Conservation (phyloP, 805 yeast genomes). For the Yarrowia sp. region DNA sequence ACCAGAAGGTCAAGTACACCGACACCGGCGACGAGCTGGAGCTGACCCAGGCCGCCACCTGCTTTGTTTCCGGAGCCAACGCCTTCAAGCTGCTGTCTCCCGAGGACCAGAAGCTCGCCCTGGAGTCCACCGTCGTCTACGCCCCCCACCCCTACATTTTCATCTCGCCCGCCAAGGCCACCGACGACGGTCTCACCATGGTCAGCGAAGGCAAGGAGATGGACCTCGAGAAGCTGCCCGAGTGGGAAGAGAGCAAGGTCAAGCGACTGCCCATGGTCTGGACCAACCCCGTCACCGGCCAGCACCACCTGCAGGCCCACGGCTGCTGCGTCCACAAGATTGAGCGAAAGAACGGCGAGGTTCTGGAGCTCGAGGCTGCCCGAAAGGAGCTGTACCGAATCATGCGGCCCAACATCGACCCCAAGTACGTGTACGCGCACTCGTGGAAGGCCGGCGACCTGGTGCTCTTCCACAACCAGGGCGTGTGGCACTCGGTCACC, state of each 20-base stretch:
- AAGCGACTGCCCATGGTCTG: constrained; percentile 85
- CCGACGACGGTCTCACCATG: constrained; percentile 87
- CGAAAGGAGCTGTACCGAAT: constrained; percentile 72
- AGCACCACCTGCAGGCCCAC: constrained; percentile 85
- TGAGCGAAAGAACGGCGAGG: constrained; percentile 62
- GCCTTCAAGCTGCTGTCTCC: constrained; percentile 72
- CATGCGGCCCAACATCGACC: constrained; percentile 86
- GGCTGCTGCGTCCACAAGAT: constrained; percentile 83
- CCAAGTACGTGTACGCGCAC: constrained; percentile 77
- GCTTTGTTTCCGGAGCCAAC: constrained; percentile 82
- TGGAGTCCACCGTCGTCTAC: constrained; percentile 80
- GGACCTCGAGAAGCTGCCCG: constrained; percentile 71
- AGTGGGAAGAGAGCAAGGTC: constrained; percentile 80
- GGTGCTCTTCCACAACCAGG: constrained; percentile 85
- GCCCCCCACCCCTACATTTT: constrained; percentile 94
- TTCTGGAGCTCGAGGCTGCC: constrained; percentile 71
- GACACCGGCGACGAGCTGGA: constrained; percentile 69
- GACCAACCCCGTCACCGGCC: constrained; percentile 87
- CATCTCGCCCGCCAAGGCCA: constrained; percentile 80
- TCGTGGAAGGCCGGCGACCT: constrained; percentile 85
- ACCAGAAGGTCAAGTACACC: constrained; percentile 66
- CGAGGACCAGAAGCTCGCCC: constrained; percentile 76
- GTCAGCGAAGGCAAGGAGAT: constrained; percentile 78
- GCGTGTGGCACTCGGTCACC: constrained; percentile 91
- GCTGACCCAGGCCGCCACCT: constrained; percentile 85